These are phyloP conservation scores for Cordyceps tenuipes DNA, from an alignment of 2,329 filamentous ascomycete species.

Conservation along the genomic window DNA sequence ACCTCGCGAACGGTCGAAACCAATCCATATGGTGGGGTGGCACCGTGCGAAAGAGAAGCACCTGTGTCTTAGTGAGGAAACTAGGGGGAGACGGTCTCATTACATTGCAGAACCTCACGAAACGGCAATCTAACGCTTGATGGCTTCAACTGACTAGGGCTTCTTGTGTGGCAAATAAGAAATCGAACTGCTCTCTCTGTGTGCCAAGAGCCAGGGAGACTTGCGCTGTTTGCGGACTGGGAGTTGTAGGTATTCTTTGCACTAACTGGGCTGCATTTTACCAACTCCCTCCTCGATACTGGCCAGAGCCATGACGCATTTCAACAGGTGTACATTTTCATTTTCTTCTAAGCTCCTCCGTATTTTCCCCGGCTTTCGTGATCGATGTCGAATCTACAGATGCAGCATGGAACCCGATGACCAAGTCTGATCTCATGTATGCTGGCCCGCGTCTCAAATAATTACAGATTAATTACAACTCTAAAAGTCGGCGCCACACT, in stretches of 20 bases:
- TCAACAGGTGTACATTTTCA: background rate
- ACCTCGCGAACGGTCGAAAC: background rate
- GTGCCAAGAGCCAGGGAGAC: background rate
- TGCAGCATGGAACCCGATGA: slow-evolving; percentile 2
- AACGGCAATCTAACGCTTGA: background rate
- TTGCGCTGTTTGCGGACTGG: background rate
- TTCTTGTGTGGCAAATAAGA: background rate
- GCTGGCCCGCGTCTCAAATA: background rate
- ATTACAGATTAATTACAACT: background rate
- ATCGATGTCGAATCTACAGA: background rate
- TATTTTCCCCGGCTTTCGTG: background rate
- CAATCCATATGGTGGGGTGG: background rate
- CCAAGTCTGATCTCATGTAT: background rate
- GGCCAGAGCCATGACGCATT: too few species aligned
- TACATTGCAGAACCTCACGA: background rate
- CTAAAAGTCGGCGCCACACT: slow-evolving; percentile 2
- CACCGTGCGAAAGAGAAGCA: background rate
- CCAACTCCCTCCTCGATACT: too few species aligned
- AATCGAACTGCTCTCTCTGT: background rate
- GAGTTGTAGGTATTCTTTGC: background rate
- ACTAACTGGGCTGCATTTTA: too few species aligned
- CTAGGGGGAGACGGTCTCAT: background rate
- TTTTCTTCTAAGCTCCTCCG: background rate
- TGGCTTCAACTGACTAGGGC: background rate
- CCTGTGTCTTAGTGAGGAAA: background rate